These are phyloP conservation scores for Sextonia rubra DNA, from an alignment of 164 flowering plant species.

Conservation along the genomic window DNA sequence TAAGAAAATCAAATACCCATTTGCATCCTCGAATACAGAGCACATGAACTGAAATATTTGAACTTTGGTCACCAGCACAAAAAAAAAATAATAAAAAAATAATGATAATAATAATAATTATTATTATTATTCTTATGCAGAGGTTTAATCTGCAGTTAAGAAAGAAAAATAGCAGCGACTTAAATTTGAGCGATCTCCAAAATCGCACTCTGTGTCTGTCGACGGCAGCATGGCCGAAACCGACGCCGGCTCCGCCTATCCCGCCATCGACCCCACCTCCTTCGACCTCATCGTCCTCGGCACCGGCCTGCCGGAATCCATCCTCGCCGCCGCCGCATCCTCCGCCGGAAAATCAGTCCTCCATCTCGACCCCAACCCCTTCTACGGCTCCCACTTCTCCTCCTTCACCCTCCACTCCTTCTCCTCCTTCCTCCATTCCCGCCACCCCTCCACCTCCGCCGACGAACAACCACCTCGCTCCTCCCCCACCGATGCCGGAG, in stretches of 20 bases:
- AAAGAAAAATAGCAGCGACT: too few species aligned
- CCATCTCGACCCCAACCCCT: slow-evolving; percentile 78
- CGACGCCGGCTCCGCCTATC: slow-evolving; percentile 23
- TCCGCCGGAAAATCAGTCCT: slow-evolving; percentile 74
- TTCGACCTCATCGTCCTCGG: slow-evolving; percentile 76
- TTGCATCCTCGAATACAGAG: too few species aligned
- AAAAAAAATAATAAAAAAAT: too few species aligned
- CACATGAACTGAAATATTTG: too few species aligned
- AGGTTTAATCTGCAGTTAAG: too few species aligned
- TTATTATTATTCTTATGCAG: too few species aligned
- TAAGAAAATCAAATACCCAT: too few species aligned
- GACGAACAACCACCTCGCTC: slow-evolving; percentile 13
- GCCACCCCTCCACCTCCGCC: slow-evolving; percentile 39
- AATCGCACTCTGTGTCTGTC: too few species aligned
- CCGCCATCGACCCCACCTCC: slow-evolving; percentile 61
- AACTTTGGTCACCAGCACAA: too few species aligned
- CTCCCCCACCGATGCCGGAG: neutral
- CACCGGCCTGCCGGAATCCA: slow-evolving; percentile 75
- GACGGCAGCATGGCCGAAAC: slow-evolving; percentile 28
- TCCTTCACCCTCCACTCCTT: slow-evolving; percentile 52
- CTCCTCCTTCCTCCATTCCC: slow-evolving; percentile 39
- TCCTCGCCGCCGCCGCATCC: slow-evolving; percentile 78
- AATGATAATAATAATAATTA: too few species aligned
- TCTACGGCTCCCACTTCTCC: slow-evolving; percentile 72
- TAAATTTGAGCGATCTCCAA: too few species aligned